A percentile compares a stretch with the other conserved stretches of the same genome.
Conservation (phyloP, 805 yeast genomes). For the Ogataea allantospora region DNA sequence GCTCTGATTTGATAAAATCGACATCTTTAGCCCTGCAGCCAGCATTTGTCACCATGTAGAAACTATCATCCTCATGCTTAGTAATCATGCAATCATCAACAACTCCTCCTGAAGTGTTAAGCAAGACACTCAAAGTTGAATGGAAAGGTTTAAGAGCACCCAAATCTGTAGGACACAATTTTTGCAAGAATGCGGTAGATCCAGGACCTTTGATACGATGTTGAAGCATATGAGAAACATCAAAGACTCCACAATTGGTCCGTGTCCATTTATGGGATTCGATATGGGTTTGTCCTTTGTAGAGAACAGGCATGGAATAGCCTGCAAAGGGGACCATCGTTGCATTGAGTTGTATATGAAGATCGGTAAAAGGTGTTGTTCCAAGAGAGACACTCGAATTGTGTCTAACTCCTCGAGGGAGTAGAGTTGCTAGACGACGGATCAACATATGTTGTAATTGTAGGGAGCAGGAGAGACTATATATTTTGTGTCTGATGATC, state of each 20-base stretch:
- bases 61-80: conserved; percentile 68
- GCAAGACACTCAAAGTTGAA: conserved; percentile 74
- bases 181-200: conserved; percentile 66
- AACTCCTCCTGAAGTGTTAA: conserved; percentile 74
- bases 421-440: background rate
- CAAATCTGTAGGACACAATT: conserved; percentile 86
- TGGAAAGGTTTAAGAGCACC: conserved; percentile 50
- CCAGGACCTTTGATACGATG: conserved; percentile 72
- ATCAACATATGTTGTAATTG: conserved; percentile 1
- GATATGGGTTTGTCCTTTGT: conserved; percentile 79
- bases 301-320: conserved; percentile 91
- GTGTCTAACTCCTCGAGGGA: background rate
- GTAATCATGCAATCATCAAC: conserved; percentile 92
- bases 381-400: conserved; percentile 32
- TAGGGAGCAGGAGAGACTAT: background rate
- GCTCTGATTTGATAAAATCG: conserved; percentile 56
- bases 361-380: conserved; percentile 77
- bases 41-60: conserved; percentile 92
- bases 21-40: conserved; percentile 86
- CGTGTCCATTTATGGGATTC: conserved; percentile 97
- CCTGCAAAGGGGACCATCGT: conserved; percentile 97
- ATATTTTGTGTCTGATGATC: background rate
- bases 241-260: conserved; percentile 82
- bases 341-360: conserved; percentile 77
- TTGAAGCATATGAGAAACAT: conserved; percentile 97